A percentile compares a stretch with the other conserved stretches of the same genome.
These are phyloP conservation scores for Starmerella bombicola DNA, from an alignment of 805 yeast species.

Conservation along the genomic window DNA sequence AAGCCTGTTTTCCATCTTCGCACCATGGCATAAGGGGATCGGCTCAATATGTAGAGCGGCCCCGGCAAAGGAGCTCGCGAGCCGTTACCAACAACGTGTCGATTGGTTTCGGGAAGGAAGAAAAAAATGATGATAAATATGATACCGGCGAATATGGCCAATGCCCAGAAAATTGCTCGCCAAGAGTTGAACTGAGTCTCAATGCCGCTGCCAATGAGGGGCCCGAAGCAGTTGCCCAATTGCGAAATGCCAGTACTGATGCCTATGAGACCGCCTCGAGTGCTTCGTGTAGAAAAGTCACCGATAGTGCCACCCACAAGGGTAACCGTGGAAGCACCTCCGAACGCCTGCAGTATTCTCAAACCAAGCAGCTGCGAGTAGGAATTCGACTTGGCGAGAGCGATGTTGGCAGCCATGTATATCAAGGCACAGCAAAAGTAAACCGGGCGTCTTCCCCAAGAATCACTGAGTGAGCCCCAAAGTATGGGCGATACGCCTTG, in stretches of 20 bases:
- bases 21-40: constrained; percentile 22
- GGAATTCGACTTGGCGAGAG: constrained; percentile 45
- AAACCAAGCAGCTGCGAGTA: constrained; percentile 54
- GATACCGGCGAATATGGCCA: constrained; percentile 51
- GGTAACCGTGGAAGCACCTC: constrained; percentile 64
- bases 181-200: constrained; percentile 40
- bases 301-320: constrained; percentile 60
- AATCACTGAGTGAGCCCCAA: constrained; percentile 56
- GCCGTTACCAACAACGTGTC: constrained; percentile 65
- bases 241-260: constrained; percentile 50
- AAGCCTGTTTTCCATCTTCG: constrained; percentile 20
- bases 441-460: constrained; percentile 60
- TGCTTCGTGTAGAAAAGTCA: constrained; percentile 51
- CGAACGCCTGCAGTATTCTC: constrained; percentile 65
- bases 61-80: constrained; percentile 35
- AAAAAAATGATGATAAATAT: constrained; percentile 27
- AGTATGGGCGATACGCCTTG: constrained; percentile 70
- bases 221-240: constrained; percentile 67
- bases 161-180: constrained; percentile 56
- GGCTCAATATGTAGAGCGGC: constrained; percentile 10
- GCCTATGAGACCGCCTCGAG: constrained; percentile 63
- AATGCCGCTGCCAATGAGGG: constrained; percentile 48
- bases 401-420: constrained; percentile 52
- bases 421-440: constrained; percentile 42
- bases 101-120: constrained; percentile 60